Evolutionary conservation across 2,329 filamentous ascomycete species (phyloP).

Genomic region (Pyrenophora seminiperda): DNA sequence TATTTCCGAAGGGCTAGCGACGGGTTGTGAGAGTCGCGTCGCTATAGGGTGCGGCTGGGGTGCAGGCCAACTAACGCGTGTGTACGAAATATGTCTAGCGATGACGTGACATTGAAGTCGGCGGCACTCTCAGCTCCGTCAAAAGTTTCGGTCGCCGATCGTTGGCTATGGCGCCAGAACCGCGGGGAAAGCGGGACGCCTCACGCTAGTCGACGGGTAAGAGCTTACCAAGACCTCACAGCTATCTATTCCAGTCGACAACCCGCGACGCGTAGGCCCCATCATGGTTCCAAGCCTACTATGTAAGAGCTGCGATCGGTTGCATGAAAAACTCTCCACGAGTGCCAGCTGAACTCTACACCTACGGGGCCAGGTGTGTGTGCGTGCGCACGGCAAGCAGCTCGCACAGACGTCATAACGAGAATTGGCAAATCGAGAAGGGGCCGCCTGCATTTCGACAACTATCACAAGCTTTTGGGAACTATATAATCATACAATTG

Average conservation of each 20-base stretch:
- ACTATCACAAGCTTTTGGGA: constrained; percentile 34
- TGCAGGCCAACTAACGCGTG: constrained; percentile 1
- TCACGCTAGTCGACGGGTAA: constrained; percentile 16
- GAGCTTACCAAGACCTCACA: constrained; percentile 44
- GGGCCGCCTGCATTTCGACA: constrained; percentile 35
- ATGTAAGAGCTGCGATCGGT: no score
- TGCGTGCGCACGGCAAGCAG: constrained; percentile 3
- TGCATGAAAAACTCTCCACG: no score
- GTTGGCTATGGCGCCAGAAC: constrained; percentile 12
- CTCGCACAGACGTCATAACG: constrained; percentile 8
- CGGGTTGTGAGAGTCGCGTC: neutral
- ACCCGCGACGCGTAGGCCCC: neutral
- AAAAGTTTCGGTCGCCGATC: constrained; percentile 16
- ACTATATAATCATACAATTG: constrained; percentile 48
- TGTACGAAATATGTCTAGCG: constrained; percentile 12
- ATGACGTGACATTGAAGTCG: constrained; percentile 28
- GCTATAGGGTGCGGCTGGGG: neutral
- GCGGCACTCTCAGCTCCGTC: constrained; percentile 14
- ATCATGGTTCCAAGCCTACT: neutral
- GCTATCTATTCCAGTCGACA: neutral
- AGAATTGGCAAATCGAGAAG: constrained; percentile 14
- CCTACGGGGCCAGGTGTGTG: no score
- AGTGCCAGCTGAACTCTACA: no score
- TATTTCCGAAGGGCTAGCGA: no score
- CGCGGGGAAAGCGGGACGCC: constrained; percentile 23